phyloP scores from a whole-genome alignment of 2,329 filamentous ascomycete genomes.

The Claviceps sorghi region DNA sequence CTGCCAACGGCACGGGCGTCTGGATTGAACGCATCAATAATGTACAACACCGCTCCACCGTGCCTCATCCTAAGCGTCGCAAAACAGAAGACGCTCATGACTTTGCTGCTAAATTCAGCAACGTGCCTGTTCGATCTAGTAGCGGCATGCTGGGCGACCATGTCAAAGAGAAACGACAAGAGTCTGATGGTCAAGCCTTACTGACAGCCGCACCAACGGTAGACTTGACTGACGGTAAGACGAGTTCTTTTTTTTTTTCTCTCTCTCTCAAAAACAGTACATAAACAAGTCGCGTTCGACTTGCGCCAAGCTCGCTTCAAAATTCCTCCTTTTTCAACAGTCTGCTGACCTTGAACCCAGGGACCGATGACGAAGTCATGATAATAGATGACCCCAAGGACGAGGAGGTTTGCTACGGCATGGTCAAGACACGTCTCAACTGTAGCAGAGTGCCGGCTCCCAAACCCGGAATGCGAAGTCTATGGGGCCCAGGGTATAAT shows the following conservation, averaged over 20 bases:
- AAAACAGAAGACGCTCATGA: constrained; percentile 37
- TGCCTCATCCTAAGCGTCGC: constrained; percentile 49
- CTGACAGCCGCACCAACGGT: constrained; percentile 29
- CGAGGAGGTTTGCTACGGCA: constrained; percentile 69
- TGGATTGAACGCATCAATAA: constrained; percentile 67
- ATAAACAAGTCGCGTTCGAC: background rate
- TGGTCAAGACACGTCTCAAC: constrained; percentile 54
- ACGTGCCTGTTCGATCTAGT: constrained; percentile 22
- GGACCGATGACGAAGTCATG: constrained; percentile 41
- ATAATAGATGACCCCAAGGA: constrained; percentile 45
- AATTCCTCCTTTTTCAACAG: background rate
- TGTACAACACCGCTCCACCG: constrained; percentile 48
- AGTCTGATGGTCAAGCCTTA: constrained; percentile 19
- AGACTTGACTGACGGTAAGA: constrained; percentile 43
- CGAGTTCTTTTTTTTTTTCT: background rate
- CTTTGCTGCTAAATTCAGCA: constrained; percentile 22
- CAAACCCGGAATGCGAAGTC: constrained; percentile 45
- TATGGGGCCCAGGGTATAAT: constrained; percentile 48
- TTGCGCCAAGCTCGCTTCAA: background rate
- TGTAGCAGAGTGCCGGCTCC: constrained; percentile 54
- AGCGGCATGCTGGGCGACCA: constrained; percentile 50
- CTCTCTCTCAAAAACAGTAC: no score
- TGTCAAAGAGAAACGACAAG: constrained; percentile 43
- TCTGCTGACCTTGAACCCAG: constrained; percentile 4
- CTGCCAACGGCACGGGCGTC: constrained; percentile 31